Evolutionary conservation across 345 rosid genomes (phyloP).

Genomic region (Passiflora organensis): DNA sequence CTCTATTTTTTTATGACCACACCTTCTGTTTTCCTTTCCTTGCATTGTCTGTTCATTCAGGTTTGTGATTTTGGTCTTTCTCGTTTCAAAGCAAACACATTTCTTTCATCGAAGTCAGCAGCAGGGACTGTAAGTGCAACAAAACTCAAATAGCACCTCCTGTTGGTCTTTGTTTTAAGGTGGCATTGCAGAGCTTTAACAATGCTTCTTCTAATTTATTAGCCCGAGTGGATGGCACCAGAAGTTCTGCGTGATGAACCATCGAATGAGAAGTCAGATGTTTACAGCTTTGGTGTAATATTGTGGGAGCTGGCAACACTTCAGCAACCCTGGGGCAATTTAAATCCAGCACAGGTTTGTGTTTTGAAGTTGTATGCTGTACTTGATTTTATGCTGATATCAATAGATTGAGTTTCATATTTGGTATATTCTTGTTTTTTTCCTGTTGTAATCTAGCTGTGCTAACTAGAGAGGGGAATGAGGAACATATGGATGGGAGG

Average conservation of each 20-base stretch:
- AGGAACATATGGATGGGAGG: too few species aligned
- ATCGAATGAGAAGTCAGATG: constrained; percentile 91
- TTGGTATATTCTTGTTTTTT: background rate
- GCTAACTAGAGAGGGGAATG: too few species aligned
- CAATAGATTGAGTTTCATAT: background rate
- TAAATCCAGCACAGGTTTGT: constrained; percentile 97
- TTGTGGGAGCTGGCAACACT: constrained; percentile 96
- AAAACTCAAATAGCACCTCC: constrained; percentile 10
- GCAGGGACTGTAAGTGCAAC: constrained; percentile 98
- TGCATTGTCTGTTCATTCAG: constrained; percentile 35
- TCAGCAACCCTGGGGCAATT: constrained; percentile 93
- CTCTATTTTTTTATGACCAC: background rate
- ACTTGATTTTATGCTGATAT: background rate
- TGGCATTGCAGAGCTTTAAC: constrained; percentile 5
- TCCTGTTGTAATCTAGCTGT: background rate
- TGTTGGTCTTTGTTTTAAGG: constrained; percentile 10
- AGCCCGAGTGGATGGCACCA: constrained; percentile 99
- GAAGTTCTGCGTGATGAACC: constrained; percentile 97
- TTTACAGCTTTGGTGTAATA: constrained; percentile 95
- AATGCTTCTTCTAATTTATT: constrained; percentile 17
- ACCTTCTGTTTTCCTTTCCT: background rate
- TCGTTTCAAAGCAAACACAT: constrained; percentile 90
- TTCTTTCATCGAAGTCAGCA: constrained; percentile 96
- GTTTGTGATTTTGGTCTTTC: constrained; percentile 99
- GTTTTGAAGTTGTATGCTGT: constrained; percentile 2